Evolutionary conservation across 2,329 filamentous ascomycete genomes (phyloP), one percentile per base, ranked within the genome.

Genomic region (Talaromyces sp.): DNA sequence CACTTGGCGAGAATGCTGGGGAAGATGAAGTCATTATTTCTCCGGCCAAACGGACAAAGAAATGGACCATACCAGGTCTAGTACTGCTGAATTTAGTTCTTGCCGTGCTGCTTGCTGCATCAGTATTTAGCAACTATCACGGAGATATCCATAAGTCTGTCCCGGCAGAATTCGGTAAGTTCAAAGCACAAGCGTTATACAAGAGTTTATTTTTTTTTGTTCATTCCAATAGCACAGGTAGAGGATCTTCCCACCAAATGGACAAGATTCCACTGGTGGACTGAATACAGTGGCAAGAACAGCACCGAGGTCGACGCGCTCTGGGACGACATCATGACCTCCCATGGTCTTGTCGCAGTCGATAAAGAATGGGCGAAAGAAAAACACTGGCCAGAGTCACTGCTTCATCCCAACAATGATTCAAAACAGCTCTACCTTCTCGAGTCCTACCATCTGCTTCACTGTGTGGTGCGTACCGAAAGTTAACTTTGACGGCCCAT

Each of bases 341-440:
- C 22, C 7, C 36, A 59, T n/a, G 58, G 58, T n/a, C 17, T 55
- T 8, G 53, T 59, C 15, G 36, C 51, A 17, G 25, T 55, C 9
- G 58, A 59, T 13, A 13, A 11, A 2, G 36, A 59, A 25, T 59
- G 51, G 51, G 58, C 58, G 5, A 47, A 47, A 47, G 36, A 49
- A 22, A 32, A 59, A 25, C 39, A 59, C 39, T 59, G 58, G 58
- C 58, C 58, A 10, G 36, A 59, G 5, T 54, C 51, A 13, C 53
- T 59, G 22, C n/a, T 8, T 27, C 36, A 25, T n/a, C 58, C 36
- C 10, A 32, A 32, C 17, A 22, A 59, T 49, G 33, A 44, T 22
- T 54, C 32, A 22, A 42, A 59, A 36, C 13, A 10, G 3, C 28
- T 55, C 27, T 60, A 32, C 19, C 30, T 60, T 27, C 25, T 60